A percentile compares a stretch with the other conserved stretches of the same genome.
phyloP scores from a whole-genome alignment of 495 filamentous ascomycete genomes.

The Cryomyces minteri region DNA sequence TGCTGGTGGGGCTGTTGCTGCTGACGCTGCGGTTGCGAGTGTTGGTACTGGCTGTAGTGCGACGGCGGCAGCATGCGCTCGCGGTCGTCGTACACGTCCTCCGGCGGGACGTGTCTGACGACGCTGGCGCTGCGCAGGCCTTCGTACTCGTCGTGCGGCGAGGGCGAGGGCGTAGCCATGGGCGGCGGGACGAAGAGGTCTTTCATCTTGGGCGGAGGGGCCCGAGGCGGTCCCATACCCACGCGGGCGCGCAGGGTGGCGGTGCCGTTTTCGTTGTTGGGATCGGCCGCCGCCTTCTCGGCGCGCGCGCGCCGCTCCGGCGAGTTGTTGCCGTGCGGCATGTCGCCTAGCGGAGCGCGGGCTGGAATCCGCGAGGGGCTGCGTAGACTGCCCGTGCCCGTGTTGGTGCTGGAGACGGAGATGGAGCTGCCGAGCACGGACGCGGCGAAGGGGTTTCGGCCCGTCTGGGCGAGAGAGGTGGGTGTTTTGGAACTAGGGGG shows the following conservation, averaged over 20 bases:
- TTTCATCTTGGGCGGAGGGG: slow-evolving; percentile 80
- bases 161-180: slow-evolving; percentile 31
- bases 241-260: slow-evolving; percentile 30
- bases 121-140: slow-evolving; percentile 40
- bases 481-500: slow-evolving; percentile 39
- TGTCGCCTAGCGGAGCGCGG: slow-evolving; percentile 59
- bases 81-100: slow-evolving; percentile 72
- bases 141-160: slow-evolving; percentile 9
- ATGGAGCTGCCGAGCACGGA: slow-evolving; percentile 12
- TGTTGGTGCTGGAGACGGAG: slow-evolving; percentile 13
- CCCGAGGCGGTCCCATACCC: slow-evolving; percentile 37
- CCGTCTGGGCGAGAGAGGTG: slow-evolving; percentile 26
- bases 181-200: slow-evolving; percentile 58
- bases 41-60: too few species aligned
- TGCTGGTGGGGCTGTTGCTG: neutral
- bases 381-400: slow-evolving; percentile 8
- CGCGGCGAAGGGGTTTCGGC: slow-evolving; percentile 37
- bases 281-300: slow-evolving; percentile 4
- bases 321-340: slow-evolving; percentile 67
- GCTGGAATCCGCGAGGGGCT: slow-evolving; percentile 71
- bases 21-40: neutral
- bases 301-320: slow-evolving; percentile 41
- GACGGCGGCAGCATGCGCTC: slow-evolving; percentile 3
- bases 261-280: slow-evolving; percentile 25
- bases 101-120: slow-evolving; percentile 61